Percentiles rank a stretch among this genome's conserved stretches.
phyloP scores from a whole-genome alignment of 2,329 filamentous ascomycete genomes.

The Microthyrium microscopicum region DNA sequence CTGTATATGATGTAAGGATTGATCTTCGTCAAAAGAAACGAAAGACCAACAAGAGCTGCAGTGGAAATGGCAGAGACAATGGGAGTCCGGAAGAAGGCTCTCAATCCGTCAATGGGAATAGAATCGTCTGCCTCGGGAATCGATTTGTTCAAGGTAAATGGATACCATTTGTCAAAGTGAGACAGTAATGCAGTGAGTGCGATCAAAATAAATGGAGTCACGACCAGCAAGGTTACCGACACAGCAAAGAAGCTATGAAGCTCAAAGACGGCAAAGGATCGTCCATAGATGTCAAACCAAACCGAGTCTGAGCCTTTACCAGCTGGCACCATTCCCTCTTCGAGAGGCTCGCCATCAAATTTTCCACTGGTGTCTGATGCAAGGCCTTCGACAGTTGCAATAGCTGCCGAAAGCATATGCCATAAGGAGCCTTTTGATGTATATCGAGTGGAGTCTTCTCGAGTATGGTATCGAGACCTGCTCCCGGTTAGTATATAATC shows the following conservation, averaged over 20 bases:
- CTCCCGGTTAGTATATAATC: no score
- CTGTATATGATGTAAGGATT: constrained; percentile 89
- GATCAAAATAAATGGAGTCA: constrained; percentile 57
- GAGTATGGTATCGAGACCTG: constrained; percentile 81
- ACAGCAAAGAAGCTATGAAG: constrained; percentile 76
- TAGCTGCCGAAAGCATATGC: constrained; percentile 84
- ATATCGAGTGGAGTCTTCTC: constrained; percentile 71
- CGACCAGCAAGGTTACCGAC: constrained; percentile 67
- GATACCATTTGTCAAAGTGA: constrained; percentile 69
- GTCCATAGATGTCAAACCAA: constrained; percentile 89
- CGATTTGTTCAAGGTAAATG: constrained; percentile 53
- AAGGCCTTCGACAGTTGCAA: constrained; percentile 57
- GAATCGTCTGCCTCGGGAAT: constrained; percentile 39
- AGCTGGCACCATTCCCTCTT: constrained; percentile 46
- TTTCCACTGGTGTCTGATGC: constrained; percentile 48
- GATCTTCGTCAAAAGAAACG: constrained; percentile 60
- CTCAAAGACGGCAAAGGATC: constrained; percentile 58
- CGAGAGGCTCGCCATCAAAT: constrained; percentile 46
- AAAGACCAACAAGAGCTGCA: constrained; percentile 52
- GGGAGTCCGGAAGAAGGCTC: constrained; percentile 72
- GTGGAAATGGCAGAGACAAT: constrained; percentile 54
- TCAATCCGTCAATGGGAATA: constrained; percentile 55
- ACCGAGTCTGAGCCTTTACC: constrained; percentile 55
- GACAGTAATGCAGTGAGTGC: constrained; percentile 51
- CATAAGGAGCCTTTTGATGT: constrained; percentile 57